A percentile compares a stretch with the other conserved stretches of the same genome.
Evolutionary conservation across 2,329 filamentous ascomycete species (phyloP).

Genomic region (Colletotrichum scovillei): DNA sequence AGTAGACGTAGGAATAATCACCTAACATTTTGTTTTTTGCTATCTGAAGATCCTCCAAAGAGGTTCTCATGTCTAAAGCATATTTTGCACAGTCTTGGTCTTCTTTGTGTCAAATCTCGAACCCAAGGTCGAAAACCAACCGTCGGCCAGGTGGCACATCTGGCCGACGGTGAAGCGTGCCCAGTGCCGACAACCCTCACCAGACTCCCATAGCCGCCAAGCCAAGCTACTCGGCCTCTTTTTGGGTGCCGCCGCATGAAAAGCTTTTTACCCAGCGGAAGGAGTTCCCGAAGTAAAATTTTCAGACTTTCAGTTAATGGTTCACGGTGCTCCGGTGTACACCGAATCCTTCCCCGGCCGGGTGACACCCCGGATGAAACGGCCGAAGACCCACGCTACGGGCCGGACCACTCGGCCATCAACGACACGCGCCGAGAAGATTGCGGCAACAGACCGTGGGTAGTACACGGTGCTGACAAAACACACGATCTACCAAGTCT

Average conservation of each 20-base stretch:
- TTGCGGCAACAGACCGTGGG: not conserved
- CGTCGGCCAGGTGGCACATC: not conserved
- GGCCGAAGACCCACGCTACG: not conserved
- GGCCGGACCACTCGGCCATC: not conserved
- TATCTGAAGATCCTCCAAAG: too few species aligned
- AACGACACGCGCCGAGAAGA: not conserved
- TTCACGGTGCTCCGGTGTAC: not conserved
- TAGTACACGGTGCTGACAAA: too few species aligned
- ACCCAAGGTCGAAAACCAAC: too few species aligned
- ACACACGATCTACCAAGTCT: not conserved
- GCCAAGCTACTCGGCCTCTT: not conserved
- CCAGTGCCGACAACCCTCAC: not conserved
- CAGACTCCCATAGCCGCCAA: not conserved
- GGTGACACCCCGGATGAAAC: not conserved
- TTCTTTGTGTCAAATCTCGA: too few species aligned
- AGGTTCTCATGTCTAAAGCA: too few species aligned
- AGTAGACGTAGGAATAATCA: not conserved
- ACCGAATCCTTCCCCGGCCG: not conserved
- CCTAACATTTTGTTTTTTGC: too few species aligned
- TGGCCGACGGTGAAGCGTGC: not conserved
- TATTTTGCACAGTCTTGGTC: too few species aligned
- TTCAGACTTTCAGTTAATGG: not conserved
- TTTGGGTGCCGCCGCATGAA: too few species aligned
- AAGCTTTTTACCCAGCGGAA: not conserved
- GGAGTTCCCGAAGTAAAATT: not conserved